These are phyloP conservation scores for Aureobasidium sp. DNA, from an alignment of 2,329 filamentous ascomycete species.

Conservation along the genomic window DNA sequence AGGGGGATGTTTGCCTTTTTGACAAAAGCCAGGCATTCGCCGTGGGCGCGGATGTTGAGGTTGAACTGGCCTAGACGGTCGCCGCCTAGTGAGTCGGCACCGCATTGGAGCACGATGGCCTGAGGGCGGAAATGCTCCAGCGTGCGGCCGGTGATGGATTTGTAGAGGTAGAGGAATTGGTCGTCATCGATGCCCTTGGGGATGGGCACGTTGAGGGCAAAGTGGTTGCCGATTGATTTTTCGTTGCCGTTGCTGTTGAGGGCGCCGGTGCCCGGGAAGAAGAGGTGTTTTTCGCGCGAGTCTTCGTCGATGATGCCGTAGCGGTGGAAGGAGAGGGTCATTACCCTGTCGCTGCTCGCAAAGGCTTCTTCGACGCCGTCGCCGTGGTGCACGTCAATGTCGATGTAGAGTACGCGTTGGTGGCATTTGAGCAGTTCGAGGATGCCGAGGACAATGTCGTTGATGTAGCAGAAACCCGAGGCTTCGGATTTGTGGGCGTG, in stretches of 20 bases:
- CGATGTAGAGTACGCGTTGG: constrained; percentile 85
- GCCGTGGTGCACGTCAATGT: constrained; percentile 88
- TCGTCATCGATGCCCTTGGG: constrained; percentile 61
- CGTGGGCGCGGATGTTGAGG: constrained; percentile 89
- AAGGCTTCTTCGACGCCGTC: constrained; percentile 90
- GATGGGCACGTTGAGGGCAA: constrained; percentile 62
- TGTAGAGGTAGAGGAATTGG: constrained; percentile 80
- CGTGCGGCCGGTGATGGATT: constrained; percentile 68
- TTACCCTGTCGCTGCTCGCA: constrained; percentile 79
- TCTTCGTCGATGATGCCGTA: constrained; percentile 57
- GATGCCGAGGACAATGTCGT: constrained; percentile 93
- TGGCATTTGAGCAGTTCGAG: constrained; percentile 77
- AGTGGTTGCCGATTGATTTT: constrained; percentile 68
- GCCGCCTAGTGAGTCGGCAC: constrained; percentile 87
- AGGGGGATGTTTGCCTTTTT: constrained; percentile 75
- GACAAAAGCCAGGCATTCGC: constrained; percentile 81
- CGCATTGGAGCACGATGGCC: constrained; percentile 91
- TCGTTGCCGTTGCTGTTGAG: constrained; percentile 60
- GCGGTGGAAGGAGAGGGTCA: constrained; percentile 95
- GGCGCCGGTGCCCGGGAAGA: constrained; percentile 63
- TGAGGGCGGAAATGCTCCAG: constrained; percentile 79
- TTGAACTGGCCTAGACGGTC: constrained; percentile 95
- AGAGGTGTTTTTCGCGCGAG: constrained; percentile 50
- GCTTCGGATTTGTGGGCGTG: constrained; percentile 93
- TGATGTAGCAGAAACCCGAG: constrained; percentile 97